Percentiles rank a stretch among this genome's conserved stretches.
These are phyloP conservation scores for Aspergillus sp. DNA, from an alignment of 2,329 filamentous ascomycete genomes.

Conservation along the genomic window DNA sequence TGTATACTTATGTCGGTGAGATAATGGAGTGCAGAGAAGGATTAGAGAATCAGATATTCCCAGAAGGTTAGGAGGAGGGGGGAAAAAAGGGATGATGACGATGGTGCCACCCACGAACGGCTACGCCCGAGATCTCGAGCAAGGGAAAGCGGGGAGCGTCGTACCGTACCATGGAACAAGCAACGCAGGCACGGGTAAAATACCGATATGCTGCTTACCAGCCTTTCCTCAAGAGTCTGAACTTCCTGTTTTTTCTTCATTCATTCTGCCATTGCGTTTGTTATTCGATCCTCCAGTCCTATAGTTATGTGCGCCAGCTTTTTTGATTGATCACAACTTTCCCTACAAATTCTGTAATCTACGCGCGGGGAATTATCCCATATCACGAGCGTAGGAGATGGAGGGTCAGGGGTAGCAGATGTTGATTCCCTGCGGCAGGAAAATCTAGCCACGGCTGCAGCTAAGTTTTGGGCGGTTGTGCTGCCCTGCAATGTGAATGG, in stretches of 20 bases:
- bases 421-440: slow-evolving; percentile 21
- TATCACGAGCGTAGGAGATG: slow-evolving; percentile 1
- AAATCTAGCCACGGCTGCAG: slow-evolving; percentile 24
- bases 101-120: slow-evolving; percentile 27
- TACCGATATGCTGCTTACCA: slow-evolving; percentile 5
- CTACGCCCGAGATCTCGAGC: slow-evolving; percentile 31
- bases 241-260: too few relatives aligned
- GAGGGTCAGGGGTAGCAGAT: slow-evolving; percentile 6
- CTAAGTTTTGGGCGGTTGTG: slow-evolving; percentile 15
- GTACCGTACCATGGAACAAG: slow-evolving; percentile 27
- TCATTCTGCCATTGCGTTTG: too few relatives aligned
- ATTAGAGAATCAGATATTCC: neutral
- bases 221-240: neutral
- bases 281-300: too few relatives aligned
- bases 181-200: slow-evolving; percentile 18
- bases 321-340: neutral
- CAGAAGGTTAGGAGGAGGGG: neutral
- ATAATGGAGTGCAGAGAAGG: neutral
- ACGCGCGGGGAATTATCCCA: neutral
- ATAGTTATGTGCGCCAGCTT: slow-evolving; percentile 4
- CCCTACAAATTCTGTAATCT: neutral
- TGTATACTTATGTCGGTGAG: too few relatives aligned
- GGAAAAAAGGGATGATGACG: slow-evolving; percentile 12
- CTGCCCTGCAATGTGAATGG: slow-evolving; percentile 17
- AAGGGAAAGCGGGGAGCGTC: slow-evolving; percentile 28